Base-by-base conservation (phyloP, 1,139 yeast species). In the Protomyces pachydermus region DNA sequence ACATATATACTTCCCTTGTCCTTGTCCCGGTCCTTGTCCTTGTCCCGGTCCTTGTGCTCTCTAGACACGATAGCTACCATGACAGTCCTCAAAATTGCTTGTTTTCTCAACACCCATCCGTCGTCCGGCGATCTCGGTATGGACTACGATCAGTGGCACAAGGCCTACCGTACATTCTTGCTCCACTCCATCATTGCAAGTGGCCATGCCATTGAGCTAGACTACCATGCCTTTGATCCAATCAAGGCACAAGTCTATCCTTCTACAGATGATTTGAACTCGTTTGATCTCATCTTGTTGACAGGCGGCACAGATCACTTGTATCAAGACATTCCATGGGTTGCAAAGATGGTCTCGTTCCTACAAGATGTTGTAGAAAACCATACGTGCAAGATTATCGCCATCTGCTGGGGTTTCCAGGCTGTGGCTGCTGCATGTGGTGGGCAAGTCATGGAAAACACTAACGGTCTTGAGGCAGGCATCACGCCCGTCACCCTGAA, bases 391-490 rank as follows among this genome's bases (percentile, higher is more conserved):
- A 54, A 54, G 18, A 25, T 54, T 20, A 39, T 54, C 12, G 50
- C 42, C 23, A 16, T 54, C 34, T 54, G 58, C 25, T 54, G 58
- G 58, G 50, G 50, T 3, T 37, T 28, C n/a, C 58, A 54, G 23
- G 51, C 51, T 10, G n/a, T 54, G 20, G 32, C 58, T n/a, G 37
- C 34, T 10, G 50, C 58, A 16, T 10, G 38, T 16, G 58, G 50
- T 3, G 58, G 58, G 10, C 34, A 39, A n/a, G 58, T 54, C 20
- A 14, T n/a, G 35, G 58, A 54, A 20, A 54, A 54, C n/a, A 14
- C 23, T 1, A 25, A 39, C 1, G 58, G 58, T 1, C 23, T 25
- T 6, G 50, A 54, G 28, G 35, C 14, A 10, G 58, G 58, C 8
- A 32, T 54, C 48, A 39, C 48, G 23, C 20, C 12, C 9, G 50